Conservation (phyloP, 108 stramenopile species). For the Fragilariopsis cylindrus region DNA sequence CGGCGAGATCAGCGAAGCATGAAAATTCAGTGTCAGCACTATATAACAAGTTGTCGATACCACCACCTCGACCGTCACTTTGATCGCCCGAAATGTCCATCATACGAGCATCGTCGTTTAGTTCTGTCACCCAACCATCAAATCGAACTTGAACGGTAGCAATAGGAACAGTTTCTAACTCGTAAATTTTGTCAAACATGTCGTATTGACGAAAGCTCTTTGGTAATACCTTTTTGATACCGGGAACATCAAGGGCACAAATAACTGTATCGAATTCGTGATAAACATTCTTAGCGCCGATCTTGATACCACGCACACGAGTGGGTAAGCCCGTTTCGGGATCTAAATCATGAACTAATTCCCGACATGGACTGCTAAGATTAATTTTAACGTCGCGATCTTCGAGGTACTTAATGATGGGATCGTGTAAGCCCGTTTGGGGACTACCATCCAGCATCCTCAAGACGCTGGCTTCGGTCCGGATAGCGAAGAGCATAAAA, state of each 20-base stretch:
- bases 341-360: constrained; percentile 85
- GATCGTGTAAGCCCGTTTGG: constrained; percentile 92
- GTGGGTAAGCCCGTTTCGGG: constrained; percentile 72
- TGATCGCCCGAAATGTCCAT: constrained; percentile 89
- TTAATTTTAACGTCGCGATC: constrained; percentile 90
- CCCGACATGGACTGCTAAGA: constrained; percentile 58
- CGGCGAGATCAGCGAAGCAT: constrained; percentile 95
- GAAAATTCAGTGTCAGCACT: constrained; percentile 96
- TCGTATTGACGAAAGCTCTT: constrained; percentile 86
- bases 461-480: constrained; percentile 94
- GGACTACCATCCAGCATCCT: constrained; percentile 96
- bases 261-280: constrained; percentile 88
- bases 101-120: constrained; percentile 86
- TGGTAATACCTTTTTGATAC: constrained; percentile 94
- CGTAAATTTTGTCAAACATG: constrained; percentile 97
- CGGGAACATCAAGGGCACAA: constrained; percentile 92
- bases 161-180: constrained; percentile 93
- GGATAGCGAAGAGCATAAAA: constrained; percentile 95
- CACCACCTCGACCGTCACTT: constrained; percentile 83
- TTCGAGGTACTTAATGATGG: constrained; percentile 91
- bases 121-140: constrained; percentile 97
- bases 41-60: constrained; percentile 95
- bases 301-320: constrained; percentile 82
- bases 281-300: constrained; percentile 67
- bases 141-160: constrained; percentile 97